phyloP scores from a whole-genome alignment of 2,329 filamentous ascomycete genomes.

The Ceratocystis variospora region DNA sequence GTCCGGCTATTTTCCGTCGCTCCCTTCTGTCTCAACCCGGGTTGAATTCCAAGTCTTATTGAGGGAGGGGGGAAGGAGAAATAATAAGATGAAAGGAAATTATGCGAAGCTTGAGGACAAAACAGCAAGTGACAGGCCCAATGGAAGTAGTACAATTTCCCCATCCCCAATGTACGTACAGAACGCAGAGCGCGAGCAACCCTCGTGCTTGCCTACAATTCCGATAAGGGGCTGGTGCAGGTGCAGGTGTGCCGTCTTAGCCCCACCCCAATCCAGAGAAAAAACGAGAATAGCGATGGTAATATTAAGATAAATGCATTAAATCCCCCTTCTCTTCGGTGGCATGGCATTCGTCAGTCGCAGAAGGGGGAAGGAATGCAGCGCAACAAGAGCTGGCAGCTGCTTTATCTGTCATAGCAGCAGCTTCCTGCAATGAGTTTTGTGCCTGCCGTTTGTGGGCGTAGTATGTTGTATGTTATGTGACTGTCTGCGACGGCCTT shows the following conservation, averaged over 20 bases:
- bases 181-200: not conserved
- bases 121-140: not conserved
- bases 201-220: not conserved
- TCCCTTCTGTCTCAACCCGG: not conserved
- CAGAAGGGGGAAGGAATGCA: slow-evolving; percentile 6
- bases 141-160: too few species aligned
- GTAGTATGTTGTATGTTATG: not conserved
- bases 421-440: not conserved
- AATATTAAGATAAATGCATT: not conserved
- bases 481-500: not conserved
- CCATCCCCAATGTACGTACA: not conserved
- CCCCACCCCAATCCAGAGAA: not conserved
- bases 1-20: not conserved
- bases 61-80: not conserved
- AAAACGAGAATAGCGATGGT: not conserved
- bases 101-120: not conserved
- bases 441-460: not conserved
- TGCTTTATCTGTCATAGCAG: not conserved
- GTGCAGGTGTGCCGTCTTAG: not conserved
- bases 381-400: slow-evolving; percentile 8
- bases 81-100: slow-evolving; percentile 2
- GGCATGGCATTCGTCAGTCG: not conserved
- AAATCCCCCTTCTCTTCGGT: not conserved
- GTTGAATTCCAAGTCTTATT: not conserved
- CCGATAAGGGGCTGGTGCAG: not conserved